phyloP scores from a whole-genome alignment of 352 stramenopile species.

The Aphanomyces astaci region DNA sequence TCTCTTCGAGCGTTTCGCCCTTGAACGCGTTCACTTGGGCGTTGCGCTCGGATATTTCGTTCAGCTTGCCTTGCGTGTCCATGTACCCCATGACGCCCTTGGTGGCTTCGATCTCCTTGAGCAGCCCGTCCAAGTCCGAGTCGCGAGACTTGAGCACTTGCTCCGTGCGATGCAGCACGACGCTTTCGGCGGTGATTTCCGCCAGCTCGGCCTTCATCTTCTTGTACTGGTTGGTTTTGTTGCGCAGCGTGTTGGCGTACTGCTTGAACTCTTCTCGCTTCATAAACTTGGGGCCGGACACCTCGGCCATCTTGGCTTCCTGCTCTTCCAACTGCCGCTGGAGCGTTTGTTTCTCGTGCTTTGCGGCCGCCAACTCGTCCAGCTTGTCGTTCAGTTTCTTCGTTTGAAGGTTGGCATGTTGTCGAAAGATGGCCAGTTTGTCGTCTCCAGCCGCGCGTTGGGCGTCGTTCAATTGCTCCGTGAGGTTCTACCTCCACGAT shows the following conservation, averaged over 20 bases:
- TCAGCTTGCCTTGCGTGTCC: conserved; percentile 81
- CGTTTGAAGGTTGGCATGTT: conserved; percentile 80
- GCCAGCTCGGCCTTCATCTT: conserved; percentile 83
- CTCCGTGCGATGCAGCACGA: conserved; percentile 88
- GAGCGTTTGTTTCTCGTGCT: conserved; percentile 48
- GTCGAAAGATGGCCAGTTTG: conserved; percentile 87
- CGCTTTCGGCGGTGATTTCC: conserved; percentile 75
- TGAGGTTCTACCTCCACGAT: conserved; percentile 48
- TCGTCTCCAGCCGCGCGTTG: conserved; percentile 64
- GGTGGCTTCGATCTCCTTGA: conserved; percentile 73
- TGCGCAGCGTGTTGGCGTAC: conserved; percentile 80
- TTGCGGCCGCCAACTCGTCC: conserved; percentile 70
- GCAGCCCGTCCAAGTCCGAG: conserved; percentile 75
- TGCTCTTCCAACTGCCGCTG: conserved; percentile 64
- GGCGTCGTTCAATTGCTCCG: conserved; percentile 65
- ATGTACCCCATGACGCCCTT: conserved; percentile 82
- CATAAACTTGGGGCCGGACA: conserved; percentile 69
- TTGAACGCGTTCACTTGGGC: conserved; percentile 87
- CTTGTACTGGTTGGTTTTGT: conserved; percentile 90
- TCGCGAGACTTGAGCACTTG: conserved; percentile 83
- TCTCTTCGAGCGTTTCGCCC: conserved; percentile 89
- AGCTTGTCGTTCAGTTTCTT: conserved; percentile 87
- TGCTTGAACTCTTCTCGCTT: conserved; percentile 86
- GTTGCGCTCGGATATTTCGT: conserved; percentile 82
- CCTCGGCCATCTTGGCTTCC: conserved; percentile 52